A percentile compares a stretch with the other conserved stretches of the same genome.
phyloP scores from a whole-genome alignment of 768 basidiomycete species.

The Leucosporidium scottii region DNA sequence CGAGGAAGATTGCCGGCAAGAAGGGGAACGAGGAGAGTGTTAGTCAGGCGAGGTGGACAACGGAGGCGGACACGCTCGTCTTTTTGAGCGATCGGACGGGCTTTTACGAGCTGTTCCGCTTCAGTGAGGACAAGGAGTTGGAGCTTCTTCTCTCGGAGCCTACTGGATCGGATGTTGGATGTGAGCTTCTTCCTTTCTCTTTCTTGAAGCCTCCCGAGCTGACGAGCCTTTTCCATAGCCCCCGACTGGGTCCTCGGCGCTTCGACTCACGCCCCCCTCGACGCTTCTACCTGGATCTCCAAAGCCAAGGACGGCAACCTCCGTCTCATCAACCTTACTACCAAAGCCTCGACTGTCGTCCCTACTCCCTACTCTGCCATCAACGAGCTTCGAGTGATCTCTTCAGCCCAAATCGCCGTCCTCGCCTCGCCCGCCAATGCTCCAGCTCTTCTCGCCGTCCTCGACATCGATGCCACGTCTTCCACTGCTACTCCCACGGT shows the following conservation, averaged over 20 bases:
- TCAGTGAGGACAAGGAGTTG: conserved; percentile 24
- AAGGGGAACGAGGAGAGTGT: conserved; percentile 51
- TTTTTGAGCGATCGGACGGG: conserved; percentile 62
- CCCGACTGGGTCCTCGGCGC: conserved; percentile 28
- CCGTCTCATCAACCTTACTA: conserved; percentile 13
- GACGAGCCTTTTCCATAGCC: not conserved
- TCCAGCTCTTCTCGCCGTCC: conserved; percentile 9
- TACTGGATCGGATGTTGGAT: conserved; percentile 13
- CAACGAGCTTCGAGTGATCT: conserved; percentile 9
- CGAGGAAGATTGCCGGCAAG: conserved; percentile 51
- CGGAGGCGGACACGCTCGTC: conserved; percentile 47
- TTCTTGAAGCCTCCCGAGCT: too few relatives aligned
- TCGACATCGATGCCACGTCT: not conserved
- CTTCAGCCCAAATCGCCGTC: conserved; percentile 3
- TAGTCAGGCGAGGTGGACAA: conserved; percentile 56
- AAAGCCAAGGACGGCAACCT: conserved; percentile 1
- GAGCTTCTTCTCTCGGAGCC: conserved; percentile 4
- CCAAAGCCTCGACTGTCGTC: not conserved
- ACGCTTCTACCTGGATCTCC: conserved; percentile 15
- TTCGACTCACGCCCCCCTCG: conserved; percentile 14
- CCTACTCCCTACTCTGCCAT: conserved; percentile 18
- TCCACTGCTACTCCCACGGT: not conserved
- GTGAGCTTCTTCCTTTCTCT: not conserved
- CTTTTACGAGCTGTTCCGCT: conserved; percentile 61
- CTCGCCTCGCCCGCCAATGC: conserved; percentile 7